Conservation (phyloP, 2,329 filamentous ascomycete genomes). For the Xylariomycetidae sp. region DNA sequence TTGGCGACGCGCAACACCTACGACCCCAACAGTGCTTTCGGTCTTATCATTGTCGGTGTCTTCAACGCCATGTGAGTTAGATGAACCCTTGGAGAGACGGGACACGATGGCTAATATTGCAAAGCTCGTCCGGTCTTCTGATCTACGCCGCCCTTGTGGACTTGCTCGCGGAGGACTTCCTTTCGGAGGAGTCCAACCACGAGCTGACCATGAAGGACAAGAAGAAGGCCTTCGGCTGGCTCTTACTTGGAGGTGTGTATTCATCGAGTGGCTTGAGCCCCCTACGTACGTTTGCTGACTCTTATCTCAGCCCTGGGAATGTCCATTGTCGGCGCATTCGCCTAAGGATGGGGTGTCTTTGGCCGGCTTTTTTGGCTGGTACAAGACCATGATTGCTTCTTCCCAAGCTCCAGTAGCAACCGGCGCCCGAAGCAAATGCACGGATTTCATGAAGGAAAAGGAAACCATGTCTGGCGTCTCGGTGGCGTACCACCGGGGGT, state of each 20-base stretch:
- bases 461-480: too few relatives aligned
- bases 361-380: too few relatives aligned
- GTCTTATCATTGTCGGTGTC: conserved; percentile 56
- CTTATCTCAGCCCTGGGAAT: conserved; percentile 33
- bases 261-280: too few relatives aligned
- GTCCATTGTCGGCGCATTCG: conserved; percentile 42
- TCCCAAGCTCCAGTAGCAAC: too few relatives aligned
- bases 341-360: too few relatives aligned
- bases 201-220: conserved; percentile 46
- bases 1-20: conserved; percentile 50
- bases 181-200: conserved; percentile 50
- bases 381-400: too few relatives aligned
- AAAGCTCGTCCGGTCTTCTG: conserved; percentile 51
- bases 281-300: conserved; percentile 6
- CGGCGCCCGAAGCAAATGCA: too few relatives aligned
- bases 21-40: conserved; percentile 57
- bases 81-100: too few relatives aligned
- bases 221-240: conserved; percentile 45
- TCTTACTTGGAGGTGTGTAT: conserved; percentile 44
- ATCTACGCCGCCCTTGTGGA: conserved; percentile 60
- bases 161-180: conserved; percentile 58
- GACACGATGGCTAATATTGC: conserved; percentile 1
- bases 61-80: conserved; percentile 58
- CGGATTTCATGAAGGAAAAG: too few relatives aligned
- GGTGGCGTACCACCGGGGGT: too few relatives aligned